Evolutionary conservation across 495 filamentous ascomycete species (phyloP).

Genomic region (Penicillium ochrochloron): DNA sequence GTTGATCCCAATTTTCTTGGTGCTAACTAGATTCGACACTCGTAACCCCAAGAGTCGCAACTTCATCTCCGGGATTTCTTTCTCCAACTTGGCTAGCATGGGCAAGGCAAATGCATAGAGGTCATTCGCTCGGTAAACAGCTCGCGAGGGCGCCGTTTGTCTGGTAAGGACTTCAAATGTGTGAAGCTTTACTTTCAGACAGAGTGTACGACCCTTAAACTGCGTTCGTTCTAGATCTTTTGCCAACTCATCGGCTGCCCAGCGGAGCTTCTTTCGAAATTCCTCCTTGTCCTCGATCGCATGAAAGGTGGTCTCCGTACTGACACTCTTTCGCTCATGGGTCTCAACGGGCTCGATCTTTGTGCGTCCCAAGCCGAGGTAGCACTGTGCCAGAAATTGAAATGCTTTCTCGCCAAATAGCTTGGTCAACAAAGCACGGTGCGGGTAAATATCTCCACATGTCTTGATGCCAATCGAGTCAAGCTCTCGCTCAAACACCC

Average conservation of each 20-base stretch:
- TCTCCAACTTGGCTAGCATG: slow-evolving; percentile 83
- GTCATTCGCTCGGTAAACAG: slow-evolving; percentile 75
- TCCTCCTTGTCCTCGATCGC: slow-evolving; percentile 72
- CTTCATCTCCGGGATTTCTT: slow-evolving; percentile 80
- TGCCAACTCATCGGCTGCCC: slow-evolving; percentile 84
- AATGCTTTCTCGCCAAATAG: slow-evolving; percentile 93
- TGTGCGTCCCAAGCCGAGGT: slow-evolving; percentile 89
- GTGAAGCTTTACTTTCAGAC: slow-evolving; percentile 91
- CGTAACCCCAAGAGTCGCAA: slow-evolving; percentile 87
- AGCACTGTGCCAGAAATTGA: slow-evolving; percentile 80
- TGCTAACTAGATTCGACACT: slow-evolving; percentile 84
- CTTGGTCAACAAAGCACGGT: slow-evolving; percentile 70
- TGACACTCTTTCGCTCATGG: slow-evolving; percentile 90
- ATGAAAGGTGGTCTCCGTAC: slow-evolving; percentile 89
- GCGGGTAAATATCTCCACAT: slow-evolving; percentile 84
- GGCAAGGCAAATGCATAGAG: slow-evolving; percentile 81
- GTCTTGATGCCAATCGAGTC: slow-evolving; percentile 84
- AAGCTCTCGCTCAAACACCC: slow-evolving; percentile 93
- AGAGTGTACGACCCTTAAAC: slow-evolving; percentile 87
- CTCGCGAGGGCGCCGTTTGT: slow-evolving; percentile 74
- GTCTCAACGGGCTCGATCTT: slow-evolving; percentile 85
- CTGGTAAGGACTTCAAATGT: slow-evolving; percentile 90
- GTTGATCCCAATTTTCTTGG: slow-evolving; percentile 73
- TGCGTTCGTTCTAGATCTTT: slow-evolving; percentile 79
- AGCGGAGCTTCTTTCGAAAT: slow-evolving; percentile 76